Evolutionary conservation across 2,329 filamentous ascomycete genomes (phyloP).

Genomic region (Fusarium pininemorale): DNA sequence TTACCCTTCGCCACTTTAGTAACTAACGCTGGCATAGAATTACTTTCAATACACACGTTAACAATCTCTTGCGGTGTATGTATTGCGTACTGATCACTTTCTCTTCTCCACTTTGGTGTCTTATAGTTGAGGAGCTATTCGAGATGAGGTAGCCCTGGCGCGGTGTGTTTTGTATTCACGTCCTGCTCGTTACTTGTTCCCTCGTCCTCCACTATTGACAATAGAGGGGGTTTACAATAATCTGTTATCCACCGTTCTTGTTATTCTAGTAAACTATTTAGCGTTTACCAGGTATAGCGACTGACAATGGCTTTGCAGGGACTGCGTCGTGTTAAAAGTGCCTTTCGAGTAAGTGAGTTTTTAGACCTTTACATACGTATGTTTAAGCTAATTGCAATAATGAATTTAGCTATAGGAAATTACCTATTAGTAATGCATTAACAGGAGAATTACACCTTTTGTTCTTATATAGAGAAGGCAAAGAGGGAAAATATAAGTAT

Average conservation of each 20-base stretch:
- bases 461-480: accelerated
- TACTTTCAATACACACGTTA: accelerated
- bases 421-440: accelerated
- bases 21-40: no score
- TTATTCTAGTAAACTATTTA: not conserved
- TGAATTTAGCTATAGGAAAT: accelerated
- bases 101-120: no score
- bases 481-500: not conserved
- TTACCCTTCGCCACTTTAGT: accelerated
- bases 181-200: no score
- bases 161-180: no score
- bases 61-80: no score
- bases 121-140: no score
- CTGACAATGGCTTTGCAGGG: accelerated
- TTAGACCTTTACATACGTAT: accelerated
- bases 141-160: no score
- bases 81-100: no score
- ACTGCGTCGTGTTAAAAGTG: accelerated
- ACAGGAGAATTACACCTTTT: not conserved
- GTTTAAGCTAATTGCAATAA: not conserved
- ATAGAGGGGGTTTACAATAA: accelerated
- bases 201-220: not conserved
- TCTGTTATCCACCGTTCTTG: accelerated
- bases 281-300: not conserved
- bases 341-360: not conserved